Evolutionary conservation across 1,284 basidiomycete species (phyloP), one percentile per base, ranked within the genome.

Genomic region (Puccinia triticina): DNA sequence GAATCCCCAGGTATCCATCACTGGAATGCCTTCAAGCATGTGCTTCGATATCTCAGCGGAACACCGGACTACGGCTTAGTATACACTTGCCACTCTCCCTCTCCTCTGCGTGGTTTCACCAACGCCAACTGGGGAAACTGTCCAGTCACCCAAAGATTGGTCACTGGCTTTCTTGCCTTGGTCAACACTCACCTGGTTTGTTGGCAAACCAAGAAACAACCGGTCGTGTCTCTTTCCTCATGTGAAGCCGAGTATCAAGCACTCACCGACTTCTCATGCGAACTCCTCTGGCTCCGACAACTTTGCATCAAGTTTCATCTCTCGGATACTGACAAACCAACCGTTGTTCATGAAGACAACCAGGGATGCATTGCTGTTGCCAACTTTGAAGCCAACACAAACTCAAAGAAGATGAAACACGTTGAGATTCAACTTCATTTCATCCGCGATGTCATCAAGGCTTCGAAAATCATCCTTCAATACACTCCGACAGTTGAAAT

Each of bases 111-210:
- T 64, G 71, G 16, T n/a, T n/a, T n/a, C n/a, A n/a, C n/a, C n/a
- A n/a, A n/a, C n/a, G n/a, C n/a, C n/a, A n/a, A n/a, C n/a, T 79
- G 77, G 77, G 77, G 74, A 1, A 43, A 40, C n/a, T 76, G 55
- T 32, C 57, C n/a, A 43, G 29, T 12, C 11, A 40, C 74, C 23
- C 16, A 37, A 23, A 1, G 29, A 1, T 76, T 34, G 1, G 37
- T 57, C n/a, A 59, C 29, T 21, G 74, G 74, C 18, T 74, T 55
- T 55, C 46, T 74, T 18, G 4, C 29, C 2, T 26, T 57, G 5
- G 1, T 32, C 5, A 50, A 74, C 21, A 7, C 3, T 7, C 40
- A 57, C 48, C 29, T 74, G 3, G n/a, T 74, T 4, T 3, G 10
- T 40, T 74, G 72, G 72, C 21, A 74, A 34, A 74, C 46, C 11